These are phyloP conservation scores for Crithidia bombi DNA, from an alignment of 208 protist genomes.

Conservation along the genomic window DNA sequence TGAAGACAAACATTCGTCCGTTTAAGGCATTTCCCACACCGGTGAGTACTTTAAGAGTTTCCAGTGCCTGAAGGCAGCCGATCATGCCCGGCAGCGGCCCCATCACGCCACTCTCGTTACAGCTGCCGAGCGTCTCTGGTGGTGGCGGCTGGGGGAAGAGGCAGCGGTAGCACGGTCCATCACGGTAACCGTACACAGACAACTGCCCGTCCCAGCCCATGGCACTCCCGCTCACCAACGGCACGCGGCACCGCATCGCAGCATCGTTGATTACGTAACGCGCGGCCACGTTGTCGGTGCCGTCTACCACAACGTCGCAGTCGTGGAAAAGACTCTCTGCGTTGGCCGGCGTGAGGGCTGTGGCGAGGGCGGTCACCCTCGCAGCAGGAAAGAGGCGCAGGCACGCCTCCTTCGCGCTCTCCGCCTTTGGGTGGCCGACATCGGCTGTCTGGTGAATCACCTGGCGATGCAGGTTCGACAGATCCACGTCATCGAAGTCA, in stretches of 20 bases:
- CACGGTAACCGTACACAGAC: conserved; percentile 81
- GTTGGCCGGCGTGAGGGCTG: conserved; percentile 67
- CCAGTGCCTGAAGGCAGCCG: conserved; percentile 93
- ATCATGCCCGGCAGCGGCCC: conserved; percentile 94
- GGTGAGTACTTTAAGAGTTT: conserved; percentile 89
- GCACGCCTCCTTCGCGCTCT: conserved; percentile 76
- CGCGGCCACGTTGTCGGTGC: conserved; percentile 93
- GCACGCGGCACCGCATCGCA: conserved; percentile 79
- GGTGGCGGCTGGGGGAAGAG: conserved; percentile 92
- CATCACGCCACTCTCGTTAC: conserved; percentile 93
- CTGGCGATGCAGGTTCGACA: conserved; percentile 95
- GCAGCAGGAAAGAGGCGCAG: conserved; percentile 68
- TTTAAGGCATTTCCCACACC: conserved; percentile 66
- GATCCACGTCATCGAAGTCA: conserved; percentile 94
- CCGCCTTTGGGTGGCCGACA: conserved; percentile 80
- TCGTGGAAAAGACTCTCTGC: conserved; percentile 64
- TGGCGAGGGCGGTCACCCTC: conserved; percentile 37
- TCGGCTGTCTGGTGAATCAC: conserved; percentile 84
- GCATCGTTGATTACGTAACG: conserved; percentile 96
- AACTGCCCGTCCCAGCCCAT: conserved; percentile 96
- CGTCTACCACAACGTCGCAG: conserved; percentile 93
- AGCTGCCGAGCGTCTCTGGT: conserved; percentile 81
- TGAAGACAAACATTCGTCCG: conserved; percentile 88
- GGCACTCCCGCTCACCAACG: conserved; percentile 95
- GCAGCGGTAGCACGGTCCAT: conserved; percentile 94